Evolutionary conservation across 1,284 basidiomycete genomes (phyloP), one percentile per base, ranked within the genome.

Genomic region (Puccinia horiana): DNA sequence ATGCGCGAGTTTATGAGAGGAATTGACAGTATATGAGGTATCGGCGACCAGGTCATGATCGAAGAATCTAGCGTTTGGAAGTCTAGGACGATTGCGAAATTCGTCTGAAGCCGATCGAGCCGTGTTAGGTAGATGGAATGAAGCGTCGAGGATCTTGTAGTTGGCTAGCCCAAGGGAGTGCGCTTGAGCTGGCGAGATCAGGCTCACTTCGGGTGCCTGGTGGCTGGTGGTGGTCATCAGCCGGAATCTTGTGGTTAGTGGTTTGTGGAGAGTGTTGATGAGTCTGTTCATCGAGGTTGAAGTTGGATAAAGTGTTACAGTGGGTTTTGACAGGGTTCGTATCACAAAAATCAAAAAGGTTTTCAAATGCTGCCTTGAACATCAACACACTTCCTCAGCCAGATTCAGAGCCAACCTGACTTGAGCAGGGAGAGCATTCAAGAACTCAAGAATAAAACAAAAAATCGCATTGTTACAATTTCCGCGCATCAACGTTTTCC

Each of bases 21-120:
- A 37, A n/a, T 44, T 29, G 67, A 69, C 42, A 3, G 52, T 52
- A 52, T 81, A 81, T 56, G 32, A 29, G 0, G 49, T 37, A 63
- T 81, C 56, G 42, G 78, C 67, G 16, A 81, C 49, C 16, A 16
- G 35, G 5, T 81, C 78, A n/a, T 81, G 78, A 52, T 81, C 78
- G 70, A 73, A 81, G 9, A 74, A 74, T 18, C 47, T 44, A 26
- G 70, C 37, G 11, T n/a, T 3, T 3, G 78, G 70, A 12, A 81
- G 49, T 52, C 78, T 52, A 9, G 69, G 37, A 20, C 42, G 40
- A 18, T 26, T 29, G 16, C 20, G 1, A 42, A 73, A 81, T 26
- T 81, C 69, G 26, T 69, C 56, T 12, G 44, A 32, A 4, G 49
- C n/a, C 14, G 78, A 81, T 63, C 78, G 69, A 11, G 26, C 40